Evolutionary conservation across 352 stramenopile genomes (phyloP).

Genomic region (Phytopythium kandeliae): DNA sequence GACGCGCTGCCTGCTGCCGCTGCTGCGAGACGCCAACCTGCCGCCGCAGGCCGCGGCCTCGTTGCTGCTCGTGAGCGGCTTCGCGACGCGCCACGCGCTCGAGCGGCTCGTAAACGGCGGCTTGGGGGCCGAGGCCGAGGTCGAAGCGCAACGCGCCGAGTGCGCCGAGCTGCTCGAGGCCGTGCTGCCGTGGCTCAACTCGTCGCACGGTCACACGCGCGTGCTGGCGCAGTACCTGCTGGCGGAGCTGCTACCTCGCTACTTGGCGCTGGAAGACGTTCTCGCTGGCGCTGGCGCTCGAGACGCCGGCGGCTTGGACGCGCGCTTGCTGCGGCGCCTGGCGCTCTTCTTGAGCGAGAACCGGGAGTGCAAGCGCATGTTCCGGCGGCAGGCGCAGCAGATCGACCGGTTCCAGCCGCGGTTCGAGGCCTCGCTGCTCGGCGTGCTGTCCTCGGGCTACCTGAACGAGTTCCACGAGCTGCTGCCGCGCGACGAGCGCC

Average conservation of each 20-base stretch:
- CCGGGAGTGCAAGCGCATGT: slow-evolving; percentile 81
- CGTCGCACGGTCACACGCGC: slow-evolving; percentile 75
- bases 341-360: slow-evolving; percentile 68
- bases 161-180: slow-evolving; percentile 32
- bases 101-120: slow-evolving; percentile 13
- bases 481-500: slow-evolving; percentile 45
- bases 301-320: slow-evolving; percentile 12
- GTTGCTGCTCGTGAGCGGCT: slow-evolving; percentile 49
- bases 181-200: slow-evolving; percentile 74
- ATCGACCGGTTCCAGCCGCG: slow-evolving; percentile 54
- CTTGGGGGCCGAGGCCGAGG: slow-evolving; percentile 4
- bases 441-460: slow-evolving; percentile 46
- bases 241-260: slow-evolving; percentile 53
- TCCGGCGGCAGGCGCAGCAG: slow-evolving; percentile 62
- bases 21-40: slow-evolving; percentile 63
- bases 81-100: slow-evolving; percentile 26
- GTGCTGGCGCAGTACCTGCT: slow-evolving; percentile 74
- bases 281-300: slow-evolving; percentile 1
- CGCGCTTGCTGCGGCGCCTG: slow-evolving; percentile 47
- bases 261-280: slow-evolving; percentile 18
- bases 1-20: slow-evolving; percentile 33
- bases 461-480: slow-evolving; percentile 79
- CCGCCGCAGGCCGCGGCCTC: slow-evolving; percentile 68
- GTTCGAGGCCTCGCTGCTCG: slow-evolving; percentile 69
- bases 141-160: slow-evolving; percentile 14